Percentiles rank a stretch among this genome's conserved stretches.
Evolutionary conservation across 2,329 filamentous ascomycete genomes (phyloP).

Genomic region (Apiospora sp.): DNA sequence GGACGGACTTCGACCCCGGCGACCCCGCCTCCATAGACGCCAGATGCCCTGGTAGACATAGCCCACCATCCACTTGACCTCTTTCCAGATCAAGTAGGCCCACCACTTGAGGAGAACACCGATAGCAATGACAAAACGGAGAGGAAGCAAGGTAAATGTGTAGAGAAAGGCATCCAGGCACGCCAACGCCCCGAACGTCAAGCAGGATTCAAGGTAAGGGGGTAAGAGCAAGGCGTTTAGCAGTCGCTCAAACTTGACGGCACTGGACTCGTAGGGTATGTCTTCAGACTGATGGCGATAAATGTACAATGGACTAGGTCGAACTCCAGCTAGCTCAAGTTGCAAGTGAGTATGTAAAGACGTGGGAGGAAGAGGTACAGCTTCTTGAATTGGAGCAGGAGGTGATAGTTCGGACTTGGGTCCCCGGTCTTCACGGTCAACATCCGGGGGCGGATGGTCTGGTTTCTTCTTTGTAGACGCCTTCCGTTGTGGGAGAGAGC

Average conservation of each 20-base stretch:
- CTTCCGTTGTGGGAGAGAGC: constrained; percentile 23
- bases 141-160: constrained; percentile 92
- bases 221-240: constrained; percentile 88
- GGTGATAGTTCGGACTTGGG: constrained; percentile 35
- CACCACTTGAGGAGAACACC: constrained; percentile 82
- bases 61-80: constrained; percentile 73
- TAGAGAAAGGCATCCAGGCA: constrained; percentile 97
- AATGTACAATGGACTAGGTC: constrained; percentile 72
- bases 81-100: constrained; percentile 74
- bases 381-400: constrained; percentile 58
- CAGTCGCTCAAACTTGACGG: constrained; percentile 89
- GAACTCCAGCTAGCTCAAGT: constrained; percentile 68
- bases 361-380: constrained; percentile 71
- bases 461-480: constrained; percentile 32
- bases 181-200: constrained; percentile 87
- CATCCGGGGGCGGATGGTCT: constrained; percentile 10
- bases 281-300: constrained; percentile 65
- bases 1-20: constrained; percentile 51
- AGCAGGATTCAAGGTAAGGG: constrained; percentile 80
- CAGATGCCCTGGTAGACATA: constrained; percentile 85
- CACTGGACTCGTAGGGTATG: constrained; percentile 87
- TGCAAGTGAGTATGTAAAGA: constrained; percentile 71
- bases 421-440: constrained; percentile 1
- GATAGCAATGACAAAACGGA: constrained; percentile 84
- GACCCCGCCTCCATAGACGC: constrained; percentile 74